Evolutionary conservation across 495 filamentous ascomycete species (phyloP).

Genomic region (Podospora didyma): DNA sequence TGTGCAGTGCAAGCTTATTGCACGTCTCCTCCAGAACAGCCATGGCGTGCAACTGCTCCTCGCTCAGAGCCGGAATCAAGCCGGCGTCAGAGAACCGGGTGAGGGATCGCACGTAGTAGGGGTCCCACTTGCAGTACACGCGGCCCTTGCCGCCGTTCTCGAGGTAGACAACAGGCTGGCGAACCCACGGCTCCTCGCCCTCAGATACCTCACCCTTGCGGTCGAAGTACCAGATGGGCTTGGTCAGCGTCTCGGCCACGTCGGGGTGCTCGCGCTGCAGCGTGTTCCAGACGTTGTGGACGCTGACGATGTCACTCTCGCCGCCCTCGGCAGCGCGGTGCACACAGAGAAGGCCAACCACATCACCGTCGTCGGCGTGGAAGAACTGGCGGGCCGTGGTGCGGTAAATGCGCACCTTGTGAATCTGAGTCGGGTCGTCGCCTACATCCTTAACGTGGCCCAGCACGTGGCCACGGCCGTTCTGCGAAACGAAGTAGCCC

Average conservation of each 20-base stretch:
- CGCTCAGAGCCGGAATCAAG: constrained; percentile 62
- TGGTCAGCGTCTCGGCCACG: constrained; percentile 66
- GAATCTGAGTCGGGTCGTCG: constrained; percentile 74
- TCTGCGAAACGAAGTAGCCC: constrained; percentile 83
- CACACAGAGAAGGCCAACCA: constrained; percentile 84
- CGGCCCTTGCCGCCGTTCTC: constrained; percentile 45
- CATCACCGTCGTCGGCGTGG: constrained; percentile 76
- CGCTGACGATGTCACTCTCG: constrained; percentile 76
- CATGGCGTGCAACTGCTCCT: constrained; percentile 60
- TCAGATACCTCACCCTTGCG: constrained; percentile 79
- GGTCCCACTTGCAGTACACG: constrained; percentile 67
- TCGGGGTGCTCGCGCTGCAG: constrained; percentile 73
- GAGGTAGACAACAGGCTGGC: constrained; percentile 69
- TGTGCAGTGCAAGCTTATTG: constrained; percentile 61
- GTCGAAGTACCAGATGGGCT: constrained; percentile 90
- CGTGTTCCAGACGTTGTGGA: constrained; percentile 79
- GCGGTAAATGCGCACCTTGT: constrained; percentile 82
- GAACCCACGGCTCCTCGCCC: constrained; percentile 74
- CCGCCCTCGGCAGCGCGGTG: constrained; percentile 75
- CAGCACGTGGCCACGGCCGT: constrained; percentile 80
- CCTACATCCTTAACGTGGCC: constrained; percentile 90
- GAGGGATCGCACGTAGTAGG: constrained; percentile 70
- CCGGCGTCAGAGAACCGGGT: constrained; percentile 61
- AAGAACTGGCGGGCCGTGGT: constrained; percentile 80
- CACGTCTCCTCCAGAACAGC: constrained; percentile 65